These are phyloP conservation scores for Glycine tomentella DNA, from an alignment of 306 rosid genomes.

Conservation along the genomic window DNA sequence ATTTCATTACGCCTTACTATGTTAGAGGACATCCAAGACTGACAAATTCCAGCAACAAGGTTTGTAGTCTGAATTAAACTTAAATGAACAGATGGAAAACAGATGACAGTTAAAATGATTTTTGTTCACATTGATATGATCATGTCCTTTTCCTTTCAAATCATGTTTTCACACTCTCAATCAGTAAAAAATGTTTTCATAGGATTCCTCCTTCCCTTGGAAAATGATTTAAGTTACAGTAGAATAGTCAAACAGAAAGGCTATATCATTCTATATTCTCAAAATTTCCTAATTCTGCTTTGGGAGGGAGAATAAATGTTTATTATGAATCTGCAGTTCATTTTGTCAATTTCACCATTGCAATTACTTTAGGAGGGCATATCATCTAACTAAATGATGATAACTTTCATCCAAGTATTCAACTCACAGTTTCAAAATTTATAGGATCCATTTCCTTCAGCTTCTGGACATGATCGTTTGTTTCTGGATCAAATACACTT, in stretches of 20 bases:
- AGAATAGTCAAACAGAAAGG: neutral
- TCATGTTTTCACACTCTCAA: conserved; percentile 4
- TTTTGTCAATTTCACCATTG: neutral
- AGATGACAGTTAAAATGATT: neutral
- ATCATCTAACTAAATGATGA: neutral
- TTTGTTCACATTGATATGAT: conserved; percentile 8
- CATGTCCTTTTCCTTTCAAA: conserved; percentile 15
- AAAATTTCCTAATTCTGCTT: neutral
- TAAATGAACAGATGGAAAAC: neutral
- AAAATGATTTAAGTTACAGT: neutral
- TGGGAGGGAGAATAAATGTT: neutral
- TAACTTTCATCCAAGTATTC: conserved; percentile 6
- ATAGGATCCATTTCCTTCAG: conserved; percentile 92
- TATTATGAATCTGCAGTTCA: neutral
- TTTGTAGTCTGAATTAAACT: neutral
- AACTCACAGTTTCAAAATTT: conserved; percentile 81
- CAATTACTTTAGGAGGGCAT: neutral
- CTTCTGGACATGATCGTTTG: conserved; percentile 67
- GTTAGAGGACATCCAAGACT: neutral
- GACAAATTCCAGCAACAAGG: neutral
- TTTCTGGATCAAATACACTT: conserved; percentile 72
- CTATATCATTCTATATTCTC: neutral
- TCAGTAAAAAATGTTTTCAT: neutral
- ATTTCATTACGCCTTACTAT: neutral
- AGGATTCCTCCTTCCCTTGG: neutral